phyloP scores from a whole-genome alignment of 192 early-diverging fungal genomes.

The Gorgonomyces haynaldii region DNA sequence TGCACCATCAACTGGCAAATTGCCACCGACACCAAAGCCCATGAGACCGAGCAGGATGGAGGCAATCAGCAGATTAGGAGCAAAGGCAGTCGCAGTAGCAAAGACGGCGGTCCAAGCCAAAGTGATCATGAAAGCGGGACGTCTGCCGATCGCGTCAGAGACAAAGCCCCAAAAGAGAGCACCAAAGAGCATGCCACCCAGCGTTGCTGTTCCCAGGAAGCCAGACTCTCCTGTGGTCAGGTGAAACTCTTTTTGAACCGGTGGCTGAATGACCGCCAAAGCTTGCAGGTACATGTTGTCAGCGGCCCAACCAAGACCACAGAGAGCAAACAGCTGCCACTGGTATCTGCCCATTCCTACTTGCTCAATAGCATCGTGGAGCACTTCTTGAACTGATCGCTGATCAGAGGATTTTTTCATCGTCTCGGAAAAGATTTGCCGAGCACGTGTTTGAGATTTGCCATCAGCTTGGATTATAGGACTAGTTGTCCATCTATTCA shows the following conservation, averaged over 20 bases:
- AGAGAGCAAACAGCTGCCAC: slow-evolving; percentile 30
- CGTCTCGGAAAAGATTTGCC: no score
- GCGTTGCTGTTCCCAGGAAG: slow-evolving; percentile 22
- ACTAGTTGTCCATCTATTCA: no score
- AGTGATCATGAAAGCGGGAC: slow-evolving; percentile 63
- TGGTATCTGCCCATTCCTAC: slow-evolving; percentile 23
- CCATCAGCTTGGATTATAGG: no score
- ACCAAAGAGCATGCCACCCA: slow-evolving; percentile 72
- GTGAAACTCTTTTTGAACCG: slow-evolving; percentile 62
- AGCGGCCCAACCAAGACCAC: slow-evolving; percentile 75
- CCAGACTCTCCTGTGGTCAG: slow-evolving; percentile 57
- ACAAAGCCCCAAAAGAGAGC: slow-evolving; percentile 71
- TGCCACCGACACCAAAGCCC: slow-evolving; percentile 64
- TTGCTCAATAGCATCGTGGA: slow-evolving; percentile 9
- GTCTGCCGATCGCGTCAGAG: slow-evolving; percentile 61
- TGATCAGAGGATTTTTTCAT: no score
- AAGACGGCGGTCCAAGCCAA: slow-evolving; percentile 59
- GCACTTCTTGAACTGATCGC: no score
- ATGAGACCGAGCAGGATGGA: slow-evolving; percentile 54
- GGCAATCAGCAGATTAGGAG: slow-evolving; percentile 47
- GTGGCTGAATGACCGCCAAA: slow-evolving; percentile 50
- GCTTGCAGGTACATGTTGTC: slow-evolving; percentile 73
- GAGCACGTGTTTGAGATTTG: no score
- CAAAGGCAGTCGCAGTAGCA: slow-evolving; percentile 57
- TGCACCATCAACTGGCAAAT: slow-evolving; percentile 52